phyloP scores from a whole-genome alignment of 1,284 basidiomycete species.

The Coniophora puteana region DNA sequence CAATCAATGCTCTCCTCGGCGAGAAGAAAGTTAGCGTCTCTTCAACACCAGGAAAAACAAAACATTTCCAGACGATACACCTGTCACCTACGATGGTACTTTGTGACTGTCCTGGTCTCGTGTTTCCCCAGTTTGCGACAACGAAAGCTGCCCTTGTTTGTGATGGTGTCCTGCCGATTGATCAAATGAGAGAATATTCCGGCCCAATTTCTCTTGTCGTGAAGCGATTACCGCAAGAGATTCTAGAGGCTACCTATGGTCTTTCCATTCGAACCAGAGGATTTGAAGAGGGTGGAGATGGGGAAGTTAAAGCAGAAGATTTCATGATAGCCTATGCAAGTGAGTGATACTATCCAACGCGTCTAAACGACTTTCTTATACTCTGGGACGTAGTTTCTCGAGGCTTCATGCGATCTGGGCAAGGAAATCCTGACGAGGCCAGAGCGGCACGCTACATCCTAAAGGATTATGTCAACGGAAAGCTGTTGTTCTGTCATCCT shows the following conservation, averaged over 20 bases:
- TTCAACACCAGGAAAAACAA: slow-evolving; percentile 97
- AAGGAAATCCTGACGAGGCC: slow-evolving; percentile 97
- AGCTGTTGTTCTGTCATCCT: slow-evolving; percentile 87
- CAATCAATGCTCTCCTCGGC: slow-evolving; percentile 95
- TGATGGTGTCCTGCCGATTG: slow-evolving; percentile 96
- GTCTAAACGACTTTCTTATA: slow-evolving; percentile 8
- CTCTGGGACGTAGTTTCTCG: slow-evolving; percentile 65
- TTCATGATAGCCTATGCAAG: slow-evolving; percentile 89
- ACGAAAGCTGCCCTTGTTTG: slow-evolving; percentile 95
- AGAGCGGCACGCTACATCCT: slow-evolving; percentile 90
- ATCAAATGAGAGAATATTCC: slow-evolving; percentile 94
- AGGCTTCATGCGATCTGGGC: slow-evolving; percentile 90
- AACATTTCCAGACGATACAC: slow-evolving; percentile 98
- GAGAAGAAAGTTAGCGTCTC: slow-evolving; percentile 98
- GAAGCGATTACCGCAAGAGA: slow-evolving; percentile 76
- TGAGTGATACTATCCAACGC: slow-evolving; percentile 40
- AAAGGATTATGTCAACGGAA: slow-evolving; percentile 98
- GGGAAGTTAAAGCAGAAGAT: slow-evolving; percentile 76
- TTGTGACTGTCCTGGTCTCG: slow-evolving; percentile 99
- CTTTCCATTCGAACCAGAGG: slow-evolving; percentile 69
- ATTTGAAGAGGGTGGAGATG: slow-evolving; percentile 85
- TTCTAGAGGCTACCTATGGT: slow-evolving; percentile 92
- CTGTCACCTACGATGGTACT: slow-evolving; percentile 85
- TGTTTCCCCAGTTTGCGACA: slow-evolving; percentile 97
- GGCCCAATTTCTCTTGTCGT: slow-evolving; percentile 84